A percentile compares a stretch with the other conserved stretches of the same genome.
Evolutionary conservation across 2,329 filamentous ascomycete genomes (phyloP).

Genomic region (Rhynchosporium secalis): DNA sequence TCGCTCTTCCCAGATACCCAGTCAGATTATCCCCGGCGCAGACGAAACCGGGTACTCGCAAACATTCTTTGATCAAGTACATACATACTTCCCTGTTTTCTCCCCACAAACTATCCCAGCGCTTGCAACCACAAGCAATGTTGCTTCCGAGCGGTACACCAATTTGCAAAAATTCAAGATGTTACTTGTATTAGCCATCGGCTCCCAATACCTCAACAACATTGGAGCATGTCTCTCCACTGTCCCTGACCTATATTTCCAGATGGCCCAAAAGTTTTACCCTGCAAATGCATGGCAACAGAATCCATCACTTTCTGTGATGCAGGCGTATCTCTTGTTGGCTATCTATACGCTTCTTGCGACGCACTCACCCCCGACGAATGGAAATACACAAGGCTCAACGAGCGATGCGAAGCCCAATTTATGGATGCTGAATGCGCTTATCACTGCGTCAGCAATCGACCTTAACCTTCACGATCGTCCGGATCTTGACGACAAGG

Average conservation of each 20-base stretch:
- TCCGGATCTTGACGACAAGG: not conserved
- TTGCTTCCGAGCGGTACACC: not conserved
- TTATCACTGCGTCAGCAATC: slow-evolving; percentile 4
- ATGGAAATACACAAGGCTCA: not conserved
- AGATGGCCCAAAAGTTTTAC: not conserved
- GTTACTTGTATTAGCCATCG: slow-evolving; percentile 4
- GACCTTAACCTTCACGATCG: slow-evolving; percentile 5
- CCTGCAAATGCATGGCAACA: not conserved
- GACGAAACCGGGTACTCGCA: not conserved
- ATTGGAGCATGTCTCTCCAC: not conserved
- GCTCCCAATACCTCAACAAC: not conserved
- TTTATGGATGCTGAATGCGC: slow-evolving; percentile 13
- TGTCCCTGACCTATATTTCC: slow-evolving; percentile 2
- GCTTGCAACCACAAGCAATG: not conserved
- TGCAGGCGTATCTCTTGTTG: slow-evolving; percentile 1
- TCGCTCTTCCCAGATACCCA: not conserved
- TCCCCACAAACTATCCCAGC: not conserved
- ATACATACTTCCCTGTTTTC: slow-evolving; percentile 6
- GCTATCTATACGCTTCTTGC: slow-evolving; percentile 4
- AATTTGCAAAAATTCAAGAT: not conserved
- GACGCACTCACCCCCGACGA: not conserved
- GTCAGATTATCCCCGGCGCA: not conserved
- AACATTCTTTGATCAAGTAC: slow-evolving; percentile 3
- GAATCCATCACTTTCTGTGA: not conserved
- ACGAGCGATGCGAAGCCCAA: not conserved